Base-by-base conservation (phyloP, 2,329 filamentous ascomycete genomes). In the Penicillium sp. region DNA sequence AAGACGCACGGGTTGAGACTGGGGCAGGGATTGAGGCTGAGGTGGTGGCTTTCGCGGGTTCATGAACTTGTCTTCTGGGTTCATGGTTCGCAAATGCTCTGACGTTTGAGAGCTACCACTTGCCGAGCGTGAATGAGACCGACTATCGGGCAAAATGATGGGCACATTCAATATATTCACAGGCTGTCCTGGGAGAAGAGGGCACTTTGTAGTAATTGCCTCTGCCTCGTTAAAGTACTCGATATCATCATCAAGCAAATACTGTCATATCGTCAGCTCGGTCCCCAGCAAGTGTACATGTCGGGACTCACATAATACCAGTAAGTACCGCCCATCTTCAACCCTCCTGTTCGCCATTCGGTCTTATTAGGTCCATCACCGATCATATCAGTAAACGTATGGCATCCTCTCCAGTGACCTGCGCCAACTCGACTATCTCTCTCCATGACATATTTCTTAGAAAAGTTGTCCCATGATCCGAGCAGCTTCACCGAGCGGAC, bases 401-500 rank as follows among this genome's bases (percentile, higher is more conserved):
- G 90, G 72, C 91, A 96, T 42, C 92, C 93, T 67, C 87, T 86
- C 92, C 92, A 97, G 72, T 91, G 86, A 59, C 86, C 86, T 54
- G 81, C 81, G 62, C 90, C 89, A 64, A 89, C 86, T 69, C 89
- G 86, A 60, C 77, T 78, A 75, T 97, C 93, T 65, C 86, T 85
- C 71, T 93, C 86, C 86, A 97, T 92, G 43, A 79, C 79, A 79
- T 96, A 93, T 47, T 85, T 79, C 68, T 83, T 86, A 57, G 82
- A 80, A 76, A 97, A 97, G 78, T 96, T 96, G 78, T 97, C 92
- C 93, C 93, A 97, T 60, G 92, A 96, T 59, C 93, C 93, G 65
- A 94, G 81, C 43, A 97, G 82, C 68, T 90, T 86, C 62, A 97
- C 90, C 43, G 87, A 88, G 59, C 72, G 63, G 45, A 75, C 71